Evolutionary conservation across 1,139 yeast genomes (phyloP), one percentile per base, ranked within the genome.

Genomic region (Sugiyamaella sp.): DNA sequence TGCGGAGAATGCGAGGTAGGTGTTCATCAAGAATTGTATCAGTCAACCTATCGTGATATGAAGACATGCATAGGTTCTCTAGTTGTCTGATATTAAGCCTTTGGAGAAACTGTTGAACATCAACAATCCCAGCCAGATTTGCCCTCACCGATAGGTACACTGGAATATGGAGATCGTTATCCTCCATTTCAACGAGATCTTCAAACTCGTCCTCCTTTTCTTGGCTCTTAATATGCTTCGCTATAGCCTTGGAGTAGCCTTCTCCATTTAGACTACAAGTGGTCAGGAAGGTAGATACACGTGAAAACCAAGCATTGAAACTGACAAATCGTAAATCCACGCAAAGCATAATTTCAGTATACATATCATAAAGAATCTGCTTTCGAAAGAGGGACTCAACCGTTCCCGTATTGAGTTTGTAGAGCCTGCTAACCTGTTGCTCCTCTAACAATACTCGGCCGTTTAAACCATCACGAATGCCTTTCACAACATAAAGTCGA

Each of bases 401-500:
- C 14, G 47, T 48, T 14, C 53, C 40, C 8, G 41, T 42, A 4
- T 57, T 65, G 24, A 57, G 42, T 20, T 46, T 43, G 14, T 27
- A 35, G 4, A 58, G 19, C 12, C 21, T 14, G 14, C 38, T 24
- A 39, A 55, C 21, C 12, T 49, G 44, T 2, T 17, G 17, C 6
- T 41, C n/a, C 21, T 39, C 24, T 17, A 58, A 27, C 4, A 55
- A 35, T 3, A n/a, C 24, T 21, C 57, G 25, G 12, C 44, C 52
- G 12, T 37, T 22, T 33, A 86, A 70, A 0, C 89, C 91, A 5
- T 71, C 62, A 10, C 80, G 65, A 8, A 88, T 63, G 5, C 95
- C 96, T 29, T 74, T 70, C 1, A 82, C 65, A 2, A 86, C 70
- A 61, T 81, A 86, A 1, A 86, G 77, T 66, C 89, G 79, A 0